Conservation (phyloP, 2,329 filamentous ascomycete genomes). For the Fusarium secorum region DNA sequence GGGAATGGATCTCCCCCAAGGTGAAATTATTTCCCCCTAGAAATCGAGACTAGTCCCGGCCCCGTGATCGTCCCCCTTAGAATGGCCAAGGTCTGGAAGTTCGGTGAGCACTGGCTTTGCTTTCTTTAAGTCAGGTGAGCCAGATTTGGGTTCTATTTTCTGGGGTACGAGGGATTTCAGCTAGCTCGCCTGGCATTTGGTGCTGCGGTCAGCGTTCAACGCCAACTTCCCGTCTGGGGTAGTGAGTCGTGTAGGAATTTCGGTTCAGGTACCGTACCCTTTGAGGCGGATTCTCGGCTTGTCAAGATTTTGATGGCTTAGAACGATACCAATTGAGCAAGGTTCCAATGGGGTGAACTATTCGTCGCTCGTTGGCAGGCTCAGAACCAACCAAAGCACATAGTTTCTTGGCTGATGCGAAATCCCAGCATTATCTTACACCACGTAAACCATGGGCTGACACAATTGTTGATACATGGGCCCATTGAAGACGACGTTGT, state of each 20-base stretch:
- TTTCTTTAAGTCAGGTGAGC: conserved; percentile 36
- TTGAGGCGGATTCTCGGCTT: background rate
- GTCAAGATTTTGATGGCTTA: conserved; percentile 16
- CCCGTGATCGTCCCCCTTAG: conserved; percentile 35
- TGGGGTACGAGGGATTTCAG: conserved; percentile 23
- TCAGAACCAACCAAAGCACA: conserved; percentile 22
- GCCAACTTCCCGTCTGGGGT: conserved; percentile 35
- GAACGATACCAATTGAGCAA: conserved; percentile 5
- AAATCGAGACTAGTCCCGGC: conserved; percentile 27
- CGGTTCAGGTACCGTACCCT: conserved; percentile 12
- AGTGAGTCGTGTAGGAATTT: conserved; percentile 28
- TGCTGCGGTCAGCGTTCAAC: conserved; percentile 18
- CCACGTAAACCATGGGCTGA: conserved; percentile 34
- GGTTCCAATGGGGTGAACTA: conserved; percentile 13
- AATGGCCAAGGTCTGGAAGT: conserved; percentile 36
- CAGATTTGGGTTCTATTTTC: conserved; percentile 14
- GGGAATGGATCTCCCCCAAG: conserved; percentile 23
- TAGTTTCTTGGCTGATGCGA: conserved; percentile 32
- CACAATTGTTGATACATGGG: conserved; percentile 24
- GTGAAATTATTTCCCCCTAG: conserved; percentile 17
- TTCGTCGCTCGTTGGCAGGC: conserved; percentile 7
- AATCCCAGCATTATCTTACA: conserved; percentile 37
- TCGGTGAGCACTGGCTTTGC: conserved; percentile 35
- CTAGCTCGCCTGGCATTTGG: conserved; percentile 20
- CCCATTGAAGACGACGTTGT: conserved; percentile 7